These are phyloP conservation scores for Penicillium sp. DNA, from an alignment of 2,329 filamentous ascomycete species.

Conservation along the genomic window DNA sequence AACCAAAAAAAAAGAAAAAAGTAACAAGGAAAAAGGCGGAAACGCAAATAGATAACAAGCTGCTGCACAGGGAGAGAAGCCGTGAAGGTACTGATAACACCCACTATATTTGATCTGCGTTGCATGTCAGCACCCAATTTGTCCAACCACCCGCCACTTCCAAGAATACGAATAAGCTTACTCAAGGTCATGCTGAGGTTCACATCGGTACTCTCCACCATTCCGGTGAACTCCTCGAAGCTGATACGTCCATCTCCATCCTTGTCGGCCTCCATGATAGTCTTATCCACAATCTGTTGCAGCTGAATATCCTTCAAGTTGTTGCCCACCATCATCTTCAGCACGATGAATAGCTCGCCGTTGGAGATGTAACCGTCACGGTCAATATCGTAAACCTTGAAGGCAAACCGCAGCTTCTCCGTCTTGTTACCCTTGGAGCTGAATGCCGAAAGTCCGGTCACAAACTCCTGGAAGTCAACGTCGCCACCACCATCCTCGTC, in stretches of 20 bases:
- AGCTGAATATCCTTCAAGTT: constrained; percentile 98
- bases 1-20: neutral
- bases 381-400: constrained; percentile 99
- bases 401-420: constrained; percentile 95
- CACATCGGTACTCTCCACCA: constrained; percentile 91
- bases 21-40: neutral
- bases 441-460: constrained; percentile 91
- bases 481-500: constrained; percentile 97
- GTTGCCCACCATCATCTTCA: constrained; percentile 99
- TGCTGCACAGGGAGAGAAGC: neutral
- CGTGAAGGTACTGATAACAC: neutral
- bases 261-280: constrained; percentile 98
- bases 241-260: constrained; percentile 97
- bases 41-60: neutral
- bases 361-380: constrained; percentile 98
- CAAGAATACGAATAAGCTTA: constrained; percentile 36
- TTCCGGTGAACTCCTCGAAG: constrained; percentile 98
- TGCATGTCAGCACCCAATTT: constrained; percentile 11
- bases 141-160: neutral
- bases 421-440: constrained; percentile 98
- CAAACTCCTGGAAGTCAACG: constrained; percentile 98
- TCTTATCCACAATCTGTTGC: constrained; percentile 99
- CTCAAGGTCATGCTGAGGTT: constrained; percentile 68
- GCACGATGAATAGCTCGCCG: constrained; percentile 96
- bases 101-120: constrained; percentile 16